Conservation (phyloP, 768 basidiomycete genomes). For the Nidularia pulvinata region DNA sequence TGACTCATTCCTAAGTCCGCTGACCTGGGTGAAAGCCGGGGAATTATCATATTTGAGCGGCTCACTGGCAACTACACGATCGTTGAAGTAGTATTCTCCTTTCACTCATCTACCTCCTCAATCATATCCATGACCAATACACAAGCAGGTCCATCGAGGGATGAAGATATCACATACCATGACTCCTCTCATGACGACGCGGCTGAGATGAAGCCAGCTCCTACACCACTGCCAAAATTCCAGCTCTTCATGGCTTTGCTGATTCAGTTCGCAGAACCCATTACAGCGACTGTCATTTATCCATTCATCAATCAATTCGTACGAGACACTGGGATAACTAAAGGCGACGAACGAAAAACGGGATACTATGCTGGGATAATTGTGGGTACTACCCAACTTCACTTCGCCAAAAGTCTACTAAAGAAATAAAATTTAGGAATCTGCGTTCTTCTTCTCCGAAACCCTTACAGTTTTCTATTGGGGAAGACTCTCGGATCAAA, state of each 20-base stretch:
- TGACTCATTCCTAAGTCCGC: no score
- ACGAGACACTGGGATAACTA: constrained; percentile 39
- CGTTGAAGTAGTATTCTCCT: no score
- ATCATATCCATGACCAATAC: no score
- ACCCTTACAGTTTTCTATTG: constrained; percentile 40
- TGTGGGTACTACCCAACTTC: constrained; percentile 18
- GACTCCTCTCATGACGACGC: not conserved
- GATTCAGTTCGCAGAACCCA: constrained; percentile 42
- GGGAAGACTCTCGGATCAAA: constrained; percentile 39
- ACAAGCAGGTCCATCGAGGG: not conserved
- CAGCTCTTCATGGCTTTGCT: constrained; percentile 35
- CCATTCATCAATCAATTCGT: constrained; percentile 47
- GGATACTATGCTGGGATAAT: constrained; percentile 51
- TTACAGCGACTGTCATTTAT: constrained; percentile 41
- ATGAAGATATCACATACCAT: not conserved
- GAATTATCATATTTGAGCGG: no score
- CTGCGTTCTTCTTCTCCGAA: constrained; percentile 42
- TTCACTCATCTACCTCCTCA: no score
- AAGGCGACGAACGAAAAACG: constrained; percentile 40
- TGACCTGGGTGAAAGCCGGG: no score
- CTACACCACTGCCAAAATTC: constrained; percentile 36
- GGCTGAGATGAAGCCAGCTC: not conserved
- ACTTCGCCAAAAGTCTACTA: no score
- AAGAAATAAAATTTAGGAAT: constrained; percentile 25
- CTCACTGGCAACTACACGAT: no score